Percentiles rank a stretch among this genome's conserved stretches.
Conservation (phyloP, 2,329 filamentous ascomycete species). For the Cordyceps fumosorosea region DNA sequence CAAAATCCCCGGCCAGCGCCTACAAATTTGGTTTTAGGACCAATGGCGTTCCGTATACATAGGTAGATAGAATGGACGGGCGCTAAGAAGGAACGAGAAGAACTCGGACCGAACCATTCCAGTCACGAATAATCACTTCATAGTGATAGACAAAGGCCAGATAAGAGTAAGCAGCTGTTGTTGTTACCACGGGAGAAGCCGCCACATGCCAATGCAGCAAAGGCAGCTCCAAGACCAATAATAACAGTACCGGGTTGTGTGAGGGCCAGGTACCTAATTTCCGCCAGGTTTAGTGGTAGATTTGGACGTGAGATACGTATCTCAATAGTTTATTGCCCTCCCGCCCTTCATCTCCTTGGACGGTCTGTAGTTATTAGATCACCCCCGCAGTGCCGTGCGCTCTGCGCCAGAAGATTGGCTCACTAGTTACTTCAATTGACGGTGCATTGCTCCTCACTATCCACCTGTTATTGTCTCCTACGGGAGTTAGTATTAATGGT, state of each 20-base stretch:
- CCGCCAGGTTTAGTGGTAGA: not conserved
- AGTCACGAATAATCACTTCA: not conserved
- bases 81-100: not conserved
- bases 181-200: conserved; percentile 5
- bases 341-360: not conserved
- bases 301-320: not conserved
- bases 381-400: not conserved
- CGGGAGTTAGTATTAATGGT: no score
- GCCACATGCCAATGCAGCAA: conserved; percentile 6
- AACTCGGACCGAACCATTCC: not conserved
- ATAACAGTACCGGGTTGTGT: no score
- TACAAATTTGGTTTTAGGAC: not conserved
- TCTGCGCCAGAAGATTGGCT: not conserved
- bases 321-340: not conserved
- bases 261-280: not conserved
- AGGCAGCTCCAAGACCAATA: no score
- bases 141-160: not conserved
- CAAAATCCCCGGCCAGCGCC: not conserved
- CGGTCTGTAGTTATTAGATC: not conserved
- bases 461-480: no score
- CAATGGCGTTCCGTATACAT: not conserved
- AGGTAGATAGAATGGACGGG: not conserved
- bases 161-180: not conserved
- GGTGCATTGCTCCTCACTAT: no score
- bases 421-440: no score